These are phyloP conservation scores for Yamadazyma dendronema DNA, from an alignment of 1,139 yeast genomes.

Conservation along the genomic window DNA sequence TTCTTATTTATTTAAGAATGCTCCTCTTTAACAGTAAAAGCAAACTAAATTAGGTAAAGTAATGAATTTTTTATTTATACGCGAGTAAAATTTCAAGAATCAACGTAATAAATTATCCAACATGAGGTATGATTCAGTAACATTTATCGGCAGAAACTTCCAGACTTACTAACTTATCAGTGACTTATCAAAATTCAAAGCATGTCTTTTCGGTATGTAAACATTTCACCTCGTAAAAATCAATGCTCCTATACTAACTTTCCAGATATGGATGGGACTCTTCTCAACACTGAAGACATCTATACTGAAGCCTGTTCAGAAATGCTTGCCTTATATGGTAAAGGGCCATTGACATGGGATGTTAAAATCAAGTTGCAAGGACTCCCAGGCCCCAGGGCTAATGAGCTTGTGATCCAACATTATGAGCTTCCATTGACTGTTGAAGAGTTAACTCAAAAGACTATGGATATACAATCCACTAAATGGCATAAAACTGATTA, in stretches of 20 bases:
- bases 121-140: not conserved
- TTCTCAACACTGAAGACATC: constrained; percentile 86
- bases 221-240: not conserved
- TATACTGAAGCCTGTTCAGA: constrained; percentile 77
- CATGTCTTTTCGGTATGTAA: constrained; percentile 79
- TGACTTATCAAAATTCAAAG: constrained; percentile 42
- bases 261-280: constrained; percentile 93
- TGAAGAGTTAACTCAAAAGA: constrained; percentile 54
- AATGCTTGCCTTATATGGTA: constrained; percentile 63
- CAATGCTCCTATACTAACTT: constrained; percentile 9
- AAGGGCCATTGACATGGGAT: constrained; percentile 86
- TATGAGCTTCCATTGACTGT: constrained; percentile 66
- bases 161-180: not conserved
- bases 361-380: constrained; percentile 86
- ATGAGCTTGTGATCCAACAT: constrained; percentile 62
- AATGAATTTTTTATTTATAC: not conserved
- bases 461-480: constrained; percentile 52
- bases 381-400: constrained; percentile 71
- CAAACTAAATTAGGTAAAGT: not conserved
- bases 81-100: no score
- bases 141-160: not conserved
- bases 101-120: no score
- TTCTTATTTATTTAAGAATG: constrained; percentile 64
- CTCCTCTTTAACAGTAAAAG: constrained; percentile 21
- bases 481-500: constrained; percentile 66